Evolutionary conservation across 2,329 filamentous ascomycete genomes (phyloP).

Genomic region (Cytospora mali): DNA sequence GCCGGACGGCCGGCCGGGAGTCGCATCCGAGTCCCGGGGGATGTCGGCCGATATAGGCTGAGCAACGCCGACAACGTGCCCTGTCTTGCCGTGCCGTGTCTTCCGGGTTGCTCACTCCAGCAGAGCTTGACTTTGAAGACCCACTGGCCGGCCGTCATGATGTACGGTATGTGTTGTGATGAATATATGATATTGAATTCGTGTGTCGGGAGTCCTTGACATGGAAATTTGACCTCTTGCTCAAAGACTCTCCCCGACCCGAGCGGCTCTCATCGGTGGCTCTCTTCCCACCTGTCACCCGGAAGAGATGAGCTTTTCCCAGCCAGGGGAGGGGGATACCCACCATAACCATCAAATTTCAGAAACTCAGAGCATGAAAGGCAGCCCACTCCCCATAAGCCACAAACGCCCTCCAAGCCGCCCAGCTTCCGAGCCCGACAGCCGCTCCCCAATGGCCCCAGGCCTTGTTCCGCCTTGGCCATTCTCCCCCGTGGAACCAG

Average conservation of each 20-base stretch:
- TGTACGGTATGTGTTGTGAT: no score
- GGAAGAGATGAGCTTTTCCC: no score
- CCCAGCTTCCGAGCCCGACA: conserved; percentile 34
- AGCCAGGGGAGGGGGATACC: no score
- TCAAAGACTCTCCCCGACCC: no score
- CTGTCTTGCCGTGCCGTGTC: background rate
- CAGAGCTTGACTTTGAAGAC: background rate
- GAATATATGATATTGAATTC: no score
- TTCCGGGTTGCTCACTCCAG: background rate
- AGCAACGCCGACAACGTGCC: background rate
- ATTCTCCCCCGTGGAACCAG: conserved; percentile 37
- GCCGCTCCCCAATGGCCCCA: conserved; percentile 36
- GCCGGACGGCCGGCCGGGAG: background rate
- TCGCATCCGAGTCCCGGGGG: background rate
- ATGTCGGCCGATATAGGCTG: background rate
- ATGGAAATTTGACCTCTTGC: no score
- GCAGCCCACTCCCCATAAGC: conserved; percentile 18
- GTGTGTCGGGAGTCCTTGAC: no score
- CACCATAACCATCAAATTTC: no score
- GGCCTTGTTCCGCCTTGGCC: conserved; percentile 30
- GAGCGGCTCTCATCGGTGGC: no score
- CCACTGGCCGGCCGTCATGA: no score
- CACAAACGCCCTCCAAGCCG: conserved; percentile 30
- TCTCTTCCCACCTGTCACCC: no score
- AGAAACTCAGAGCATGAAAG: conserved; percentile 15